Evolutionary conservation across 2,329 filamentous ascomycete species (phyloP).

Genomic region (Penicillium brasilianum): DNA sequence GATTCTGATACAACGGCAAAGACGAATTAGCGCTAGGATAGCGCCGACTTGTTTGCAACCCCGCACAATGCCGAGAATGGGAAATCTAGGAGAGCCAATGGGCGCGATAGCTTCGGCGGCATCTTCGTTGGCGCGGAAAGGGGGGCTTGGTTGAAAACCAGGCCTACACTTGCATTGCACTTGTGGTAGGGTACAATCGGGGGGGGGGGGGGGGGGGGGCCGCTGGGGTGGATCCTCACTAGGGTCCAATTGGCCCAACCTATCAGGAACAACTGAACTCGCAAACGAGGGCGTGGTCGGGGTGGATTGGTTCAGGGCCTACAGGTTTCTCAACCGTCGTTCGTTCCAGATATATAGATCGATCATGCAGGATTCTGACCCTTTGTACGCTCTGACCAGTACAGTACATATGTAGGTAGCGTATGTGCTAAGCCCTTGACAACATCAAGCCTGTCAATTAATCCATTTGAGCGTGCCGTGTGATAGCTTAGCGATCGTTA

Average conservation of each 20-base stretch:
- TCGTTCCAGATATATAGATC: neutral
- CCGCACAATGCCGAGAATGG: neutral
- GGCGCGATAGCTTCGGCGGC: too few species aligned
- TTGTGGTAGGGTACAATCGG: neutral
- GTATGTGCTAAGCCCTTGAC: neutral
- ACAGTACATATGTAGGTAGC: neutral
- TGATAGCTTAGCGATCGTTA: neutral
- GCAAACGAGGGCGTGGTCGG: constrained; percentile 2
- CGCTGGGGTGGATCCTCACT: neutral
- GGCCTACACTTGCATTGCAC: neutral
- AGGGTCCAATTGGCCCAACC: neutral
- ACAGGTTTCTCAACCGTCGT: neutral
- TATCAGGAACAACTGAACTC: neutral
- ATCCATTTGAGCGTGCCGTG: neutral
- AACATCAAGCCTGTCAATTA: neutral
- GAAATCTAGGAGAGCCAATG: neutral
- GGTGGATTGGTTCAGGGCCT: neutral
- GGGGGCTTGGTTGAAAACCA: neutral
- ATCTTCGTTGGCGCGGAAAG: neutral
- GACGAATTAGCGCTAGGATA: neutral
- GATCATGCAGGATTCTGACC: neutral
- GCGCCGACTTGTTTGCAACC: neutral
- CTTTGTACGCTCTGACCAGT: neutral
- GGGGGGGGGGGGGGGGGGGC: neutral
- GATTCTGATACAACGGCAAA: neutral